A percentile compares a stretch with the other conserved stretches of the same genome.
Conservation (phyloP, 1,284 basidiomycete species). For the Agroathelia rolfsii region DNA sequence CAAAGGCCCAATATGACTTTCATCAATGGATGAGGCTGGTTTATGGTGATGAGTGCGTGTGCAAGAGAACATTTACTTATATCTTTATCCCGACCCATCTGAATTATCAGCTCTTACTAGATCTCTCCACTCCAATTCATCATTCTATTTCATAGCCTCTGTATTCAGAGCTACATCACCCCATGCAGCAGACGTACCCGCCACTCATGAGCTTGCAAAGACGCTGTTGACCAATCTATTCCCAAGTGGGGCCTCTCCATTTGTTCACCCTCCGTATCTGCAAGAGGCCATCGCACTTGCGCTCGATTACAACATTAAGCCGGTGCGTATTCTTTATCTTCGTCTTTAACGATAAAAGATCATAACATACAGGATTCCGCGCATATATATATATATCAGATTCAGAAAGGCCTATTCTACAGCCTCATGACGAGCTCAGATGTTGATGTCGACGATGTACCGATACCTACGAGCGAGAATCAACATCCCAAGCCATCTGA, state of each 20-base stretch:
- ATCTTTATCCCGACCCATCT: conserved; percentile 56
- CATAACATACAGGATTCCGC: background rate
- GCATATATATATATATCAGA: conserved; percentile 24
- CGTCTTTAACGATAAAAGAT: conserved; percentile 1
- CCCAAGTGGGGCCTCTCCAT: conserved; percentile 29
- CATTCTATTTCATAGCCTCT: conserved; percentile 36
- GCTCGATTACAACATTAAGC: conserved; percentile 28
- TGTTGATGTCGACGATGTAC: conserved; percentile 30
- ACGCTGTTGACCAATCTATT: conserved; percentile 33
- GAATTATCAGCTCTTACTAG: conserved; percentile 22
- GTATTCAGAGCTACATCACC: conserved; percentile 46
- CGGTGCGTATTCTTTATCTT: conserved; percentile 26
- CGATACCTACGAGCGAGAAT: no score
- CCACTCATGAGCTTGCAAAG: conserved; percentile 34
- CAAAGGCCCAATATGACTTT: conserved; percentile 17
- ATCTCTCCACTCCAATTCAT: conserved; percentile 28
- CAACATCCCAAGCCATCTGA: no score
- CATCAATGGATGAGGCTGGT: conserved; percentile 23
- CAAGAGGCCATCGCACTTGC: conserved; percentile 44
- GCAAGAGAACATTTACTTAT: conserved; percentile 43
- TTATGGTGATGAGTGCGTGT: no score
- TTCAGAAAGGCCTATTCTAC: conserved; percentile 52
- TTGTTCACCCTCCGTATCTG: conserved; percentile 27
- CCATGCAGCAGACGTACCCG: conserved; percentile 43
- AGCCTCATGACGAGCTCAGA: conserved; percentile 45